Base-by-base conservation (phyloP, 305 asterid species). In the Solanum hybrid region DNA sequence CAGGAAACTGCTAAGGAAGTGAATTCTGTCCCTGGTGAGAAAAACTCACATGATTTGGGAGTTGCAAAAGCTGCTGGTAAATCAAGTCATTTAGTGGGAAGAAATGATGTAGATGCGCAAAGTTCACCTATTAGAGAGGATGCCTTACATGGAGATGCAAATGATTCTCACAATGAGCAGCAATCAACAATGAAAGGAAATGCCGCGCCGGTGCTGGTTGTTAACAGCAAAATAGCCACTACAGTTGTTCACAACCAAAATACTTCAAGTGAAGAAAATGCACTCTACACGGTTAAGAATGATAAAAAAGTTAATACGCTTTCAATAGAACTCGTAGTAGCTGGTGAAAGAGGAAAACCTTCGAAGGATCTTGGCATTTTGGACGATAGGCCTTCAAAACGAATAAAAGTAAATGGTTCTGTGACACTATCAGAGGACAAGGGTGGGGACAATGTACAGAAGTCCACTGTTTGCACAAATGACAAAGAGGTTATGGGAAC, bases 371-470 rank as follows among this genome's bases (percentile, higher is more conserved):
- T 91, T 38, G 80, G 86, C 51, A 88, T 88, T 72, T 37, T 77
- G 45, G 95, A 90, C 5, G 91, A 86, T 90, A 56, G 92, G 87
- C 90, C 94, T 91, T 71, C 31, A 31, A 94, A 94, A 91, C 93
- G 92, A 88, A 89, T 80, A 64, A 93, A 93, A 85, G 42, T 89
- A 69, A 94, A 92, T 85, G 85, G 56, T 91, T 71, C 91, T 26
- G 36, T 69, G 17, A 66, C 32, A 36, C 24, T 56, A 29, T n/a
- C 69, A 13, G 73, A 88, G 40, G 88, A 89, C 64, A 90, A 90
- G 90, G 88, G 34, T 15, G 13, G 19, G 85, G 78, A 37, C 34
- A 64, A 72, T 76, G 89, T 42, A 71, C 69, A 76, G 82, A 89
- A 89, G 45, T 40, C 69, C 35, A 86, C 11, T 72, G 60, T 78